Conservation (phyloP, 2,329 filamentous ascomycete species). For the Penicillium sp. region DNA sequence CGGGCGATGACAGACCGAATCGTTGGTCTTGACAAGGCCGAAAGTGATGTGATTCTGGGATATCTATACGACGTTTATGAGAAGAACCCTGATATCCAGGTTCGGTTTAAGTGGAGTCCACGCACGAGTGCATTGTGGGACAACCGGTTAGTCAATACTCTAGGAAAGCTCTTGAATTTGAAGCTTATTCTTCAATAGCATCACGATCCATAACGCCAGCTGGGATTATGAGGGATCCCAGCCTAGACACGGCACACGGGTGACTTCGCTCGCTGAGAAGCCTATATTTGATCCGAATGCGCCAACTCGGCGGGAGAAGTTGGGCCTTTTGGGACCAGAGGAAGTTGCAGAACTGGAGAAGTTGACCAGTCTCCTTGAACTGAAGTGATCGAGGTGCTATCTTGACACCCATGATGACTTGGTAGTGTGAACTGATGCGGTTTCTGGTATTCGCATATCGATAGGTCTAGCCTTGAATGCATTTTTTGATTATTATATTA, state of each 20-base stretch:
- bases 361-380: constrained; percentile 2
- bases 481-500: not conserved
- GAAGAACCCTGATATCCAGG: constrained; percentile 68
- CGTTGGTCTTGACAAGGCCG: constrained; percentile 66
- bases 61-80: constrained; percentile 70
- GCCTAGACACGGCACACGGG: constrained; percentile 69
- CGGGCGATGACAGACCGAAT: constrained; percentile 67
- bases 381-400: constrained; percentile 5
- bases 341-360: constrained; percentile 42
- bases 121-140: constrained; percentile 69
- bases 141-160: constrained; percentile 53
- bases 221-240: constrained; percentile 70
- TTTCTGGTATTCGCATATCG: too few relatives aligned
- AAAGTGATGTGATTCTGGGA: constrained; percentile 66
- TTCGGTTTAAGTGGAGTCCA: constrained; percentile 70
- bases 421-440: not conserved
- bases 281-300: constrained; percentile 66
- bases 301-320: constrained; percentile 64
- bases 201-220: constrained; percentile 72
- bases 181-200: constrained; percentile 43
- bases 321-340: constrained; percentile 62
- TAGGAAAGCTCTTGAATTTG: not conserved
- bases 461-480: not conserved
- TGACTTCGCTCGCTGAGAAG: constrained; percentile 70
- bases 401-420: not conserved